Percentiles rank a stretch among this genome's conserved stretches.
phyloP scores from a whole-genome alignment of 2,329 filamentous ascomycete genomes.

The Fusarium dlaminii region DNA sequence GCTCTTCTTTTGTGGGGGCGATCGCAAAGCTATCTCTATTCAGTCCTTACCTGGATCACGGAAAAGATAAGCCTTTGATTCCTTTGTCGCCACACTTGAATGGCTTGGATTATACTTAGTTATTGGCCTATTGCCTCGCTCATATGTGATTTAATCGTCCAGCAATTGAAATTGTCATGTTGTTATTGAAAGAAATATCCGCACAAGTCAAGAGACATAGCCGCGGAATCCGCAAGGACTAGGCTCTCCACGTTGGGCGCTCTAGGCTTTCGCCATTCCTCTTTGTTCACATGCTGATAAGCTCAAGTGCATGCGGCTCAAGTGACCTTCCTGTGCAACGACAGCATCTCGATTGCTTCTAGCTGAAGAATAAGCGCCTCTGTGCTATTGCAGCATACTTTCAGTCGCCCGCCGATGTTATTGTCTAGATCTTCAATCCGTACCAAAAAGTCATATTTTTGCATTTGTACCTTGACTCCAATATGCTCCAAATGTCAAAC shows the following conservation, averaged over 20 bases:
- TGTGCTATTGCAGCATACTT: neutral
- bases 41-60: neutral
- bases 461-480: constrained; percentile 29
- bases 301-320: constrained; percentile 23
- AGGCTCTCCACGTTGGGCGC: constrained; percentile 23
- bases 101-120: neutral
- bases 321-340: neutral
- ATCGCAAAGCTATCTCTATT: constrained; percentile 9
- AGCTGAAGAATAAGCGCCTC: neutral
- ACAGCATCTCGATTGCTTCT: neutral
- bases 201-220: neutral
- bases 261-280: constrained; percentile 23
- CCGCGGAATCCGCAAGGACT: constrained; percentile 18
- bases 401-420: neutral
- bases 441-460: constrained; percentile 10
- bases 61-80: neutral
- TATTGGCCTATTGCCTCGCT: neutral
- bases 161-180: neutral
- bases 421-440: neutral
- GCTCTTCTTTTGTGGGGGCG: neutral
- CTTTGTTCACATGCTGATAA: constrained; percentile 26
- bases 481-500: constrained; percentile 21
- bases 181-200: constrained; percentile 2
- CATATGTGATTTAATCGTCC: neutral
- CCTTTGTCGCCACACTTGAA: neutral